These are phyloP conservation scores for Vitellaria paradoxa DNA, from an alignment of 179 eudicot genomes.

Conservation along the genomic window DNA sequence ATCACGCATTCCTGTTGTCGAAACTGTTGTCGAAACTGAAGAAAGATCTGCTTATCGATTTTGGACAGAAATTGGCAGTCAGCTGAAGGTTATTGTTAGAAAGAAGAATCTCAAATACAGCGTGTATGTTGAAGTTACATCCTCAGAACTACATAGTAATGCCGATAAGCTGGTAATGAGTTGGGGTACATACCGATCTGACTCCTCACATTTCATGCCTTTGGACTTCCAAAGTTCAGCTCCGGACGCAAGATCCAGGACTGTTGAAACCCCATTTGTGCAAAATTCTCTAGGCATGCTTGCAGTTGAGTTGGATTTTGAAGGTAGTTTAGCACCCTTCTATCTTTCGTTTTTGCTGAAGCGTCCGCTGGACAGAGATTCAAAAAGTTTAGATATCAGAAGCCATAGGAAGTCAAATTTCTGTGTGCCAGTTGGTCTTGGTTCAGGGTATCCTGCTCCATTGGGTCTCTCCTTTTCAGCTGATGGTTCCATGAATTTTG, in stretches of 20 bases:
- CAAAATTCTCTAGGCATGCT: conserved; percentile 37
- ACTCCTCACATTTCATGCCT: conserved; percentile 66
- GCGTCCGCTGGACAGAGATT: conserved; percentile 24
- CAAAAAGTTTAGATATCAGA: conserved; percentile 36
- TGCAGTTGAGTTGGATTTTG: conserved; percentile 64
- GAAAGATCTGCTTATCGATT: conserved; percentile 47
- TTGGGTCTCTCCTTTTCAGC: conserved; percentile 59
- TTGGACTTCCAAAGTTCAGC: conserved; percentile 36
- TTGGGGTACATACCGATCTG: conserved; percentile 85
- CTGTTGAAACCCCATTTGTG: conserved; percentile 49
- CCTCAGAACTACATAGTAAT: conserved; percentile 26
- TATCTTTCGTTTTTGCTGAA: conserved; percentile 71
- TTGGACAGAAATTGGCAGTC: conserved; percentile 65
- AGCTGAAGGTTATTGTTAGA: conserved; percentile 60
- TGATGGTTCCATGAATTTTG: conserved; percentile 72
- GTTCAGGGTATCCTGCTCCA: conserved; percentile 75
- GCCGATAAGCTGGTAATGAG: conserved; percentile 46
- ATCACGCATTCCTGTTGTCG: conserved; percentile 34
- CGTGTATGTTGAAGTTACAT: conserved; percentile 61
- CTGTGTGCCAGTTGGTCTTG: conserved; percentile 82
- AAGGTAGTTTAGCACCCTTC: conserved; percentile 64
- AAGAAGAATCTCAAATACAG: conserved; percentile 45
- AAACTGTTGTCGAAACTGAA: conserved; percentile 36
- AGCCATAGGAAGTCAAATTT: conserved; percentile 60
- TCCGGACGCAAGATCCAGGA: conserved; percentile 23